phyloP scores from a whole-genome alignment of 331 rosid genomes.

The Malus hybrid region DNA sequence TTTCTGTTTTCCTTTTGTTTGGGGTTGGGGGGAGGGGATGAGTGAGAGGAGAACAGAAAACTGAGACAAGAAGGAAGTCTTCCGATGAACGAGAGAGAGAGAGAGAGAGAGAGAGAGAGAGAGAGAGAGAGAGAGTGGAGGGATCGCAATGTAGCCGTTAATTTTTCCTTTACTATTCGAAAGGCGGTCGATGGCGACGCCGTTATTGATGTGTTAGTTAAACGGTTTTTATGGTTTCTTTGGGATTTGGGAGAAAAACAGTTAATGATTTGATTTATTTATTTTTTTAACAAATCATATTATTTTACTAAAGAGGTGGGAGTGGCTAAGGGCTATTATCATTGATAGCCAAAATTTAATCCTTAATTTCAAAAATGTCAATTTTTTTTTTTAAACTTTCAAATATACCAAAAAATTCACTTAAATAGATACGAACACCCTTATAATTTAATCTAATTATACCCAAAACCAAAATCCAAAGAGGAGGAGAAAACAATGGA shows the following conservation, averaged over 20 bases:
- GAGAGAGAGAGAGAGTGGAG: background rate
- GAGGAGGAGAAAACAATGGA: no score
- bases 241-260: background rate
- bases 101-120: background rate
- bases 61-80: constrained; percentile 1
- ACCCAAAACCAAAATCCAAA: no score
- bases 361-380: no score
- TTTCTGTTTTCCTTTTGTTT: background rate
- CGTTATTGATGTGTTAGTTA: background rate
- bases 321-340: no score
- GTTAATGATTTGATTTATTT: background rate
- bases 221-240: background rate
- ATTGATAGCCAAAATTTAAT: no score
- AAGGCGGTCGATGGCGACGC: constrained; percentile 1
- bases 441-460: no score
- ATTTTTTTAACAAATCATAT: no score
- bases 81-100: background rate
- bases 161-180: background rate
- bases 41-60: background rate
- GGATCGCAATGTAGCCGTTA: constrained; percentile 21
- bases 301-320: no score
- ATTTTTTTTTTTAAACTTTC: no score
- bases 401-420: no score
- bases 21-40: background rate
- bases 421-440: no score